These are phyloP conservation scores for Termitomyces bulborhizus DNA, from an alignment of 768 basidiomycete species.

Conservation along the genomic window DNA sequence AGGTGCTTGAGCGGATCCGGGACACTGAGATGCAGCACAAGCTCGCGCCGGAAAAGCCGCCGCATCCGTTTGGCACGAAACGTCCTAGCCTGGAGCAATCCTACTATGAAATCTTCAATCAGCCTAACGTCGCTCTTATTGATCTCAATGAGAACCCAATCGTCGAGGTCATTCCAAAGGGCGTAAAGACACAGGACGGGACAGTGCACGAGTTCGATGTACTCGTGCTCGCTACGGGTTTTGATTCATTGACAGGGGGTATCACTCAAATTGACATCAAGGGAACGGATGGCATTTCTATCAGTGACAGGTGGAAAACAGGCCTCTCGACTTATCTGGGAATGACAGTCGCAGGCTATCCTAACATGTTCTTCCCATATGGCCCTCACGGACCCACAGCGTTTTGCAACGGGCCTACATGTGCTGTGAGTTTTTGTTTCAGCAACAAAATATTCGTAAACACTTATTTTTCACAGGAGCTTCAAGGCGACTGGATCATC, in stretches of 20 bases:
- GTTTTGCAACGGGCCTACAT: conserved; percentile 4
- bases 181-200: conserved; percentile 15
- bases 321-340: conserved; percentile 12
- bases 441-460: not conserved
- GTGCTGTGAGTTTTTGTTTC: conserved; percentile 10
- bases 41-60: conserved; percentile 1
- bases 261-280: conserved; percentile 16
- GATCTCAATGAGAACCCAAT: not conserved
- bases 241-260: conserved; percentile 10
- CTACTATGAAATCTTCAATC: conserved; percentile 20
- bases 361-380: conserved; percentile 21
- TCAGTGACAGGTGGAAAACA: conserved; percentile 18
- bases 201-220: not conserved
- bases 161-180: conserved; percentile 12
- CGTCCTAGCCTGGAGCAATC: conserved; percentile 16
- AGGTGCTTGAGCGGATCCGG: conserved; percentile 12
- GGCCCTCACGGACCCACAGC: conserved; percentile 7
- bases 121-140: conserved; percentile 17
- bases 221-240: not conserved
- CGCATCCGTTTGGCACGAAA: conserved; percentile 20
- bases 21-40: conserved; percentile 16
- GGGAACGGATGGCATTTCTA: conserved; percentile 9
- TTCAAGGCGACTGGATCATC: conserved; percentile 19
- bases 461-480: conserved; percentile 10
- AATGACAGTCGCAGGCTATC: no score